phyloP scores from a whole-genome alignment of 768 basidiomycete genomes.

The Lentinula raphanica region DNA sequence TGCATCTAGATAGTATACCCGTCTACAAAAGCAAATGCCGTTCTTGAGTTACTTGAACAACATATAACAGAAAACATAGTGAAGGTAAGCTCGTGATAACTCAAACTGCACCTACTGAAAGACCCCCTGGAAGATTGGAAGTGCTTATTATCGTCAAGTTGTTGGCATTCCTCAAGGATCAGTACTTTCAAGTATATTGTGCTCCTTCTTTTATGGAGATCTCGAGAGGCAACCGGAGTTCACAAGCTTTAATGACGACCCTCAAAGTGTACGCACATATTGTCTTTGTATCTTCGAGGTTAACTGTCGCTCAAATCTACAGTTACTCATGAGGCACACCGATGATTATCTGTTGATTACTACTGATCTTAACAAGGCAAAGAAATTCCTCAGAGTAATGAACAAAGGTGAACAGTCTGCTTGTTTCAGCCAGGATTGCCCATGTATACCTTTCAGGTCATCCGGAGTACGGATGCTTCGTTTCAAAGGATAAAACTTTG shows the following conservation, averaged over 20 bases:
- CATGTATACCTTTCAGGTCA: constrained; percentile 49
- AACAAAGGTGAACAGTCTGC: constrained; percentile 41
- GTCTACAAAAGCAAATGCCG: constrained; percentile 46
- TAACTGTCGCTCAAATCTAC: background rate
- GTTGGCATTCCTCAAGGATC: constrained; percentile 97
- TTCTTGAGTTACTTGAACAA: constrained; percentile 73
- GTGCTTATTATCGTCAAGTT: constrained; percentile 79
- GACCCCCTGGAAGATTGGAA: constrained; percentile 64
- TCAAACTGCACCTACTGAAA: background rate
- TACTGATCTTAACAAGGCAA: constrained; percentile 54
- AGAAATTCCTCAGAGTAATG: constrained; percentile 72
- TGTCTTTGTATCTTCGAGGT: background rate
- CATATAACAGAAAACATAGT: constrained; percentile 93
- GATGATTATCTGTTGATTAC: constrained; percentile 94
- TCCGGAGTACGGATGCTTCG: constrained; percentile 90
- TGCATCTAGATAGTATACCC: constrained; percentile 46
- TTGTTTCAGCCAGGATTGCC: background rate
- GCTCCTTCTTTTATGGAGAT: constrained; percentile 92
- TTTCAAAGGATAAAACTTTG: constrained; percentile 84
- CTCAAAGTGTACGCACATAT: constrained; percentile 50
- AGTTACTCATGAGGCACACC: constrained; percentile 82
- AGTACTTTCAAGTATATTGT: constrained; percentile 88
- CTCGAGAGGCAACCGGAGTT: constrained; percentile 57
- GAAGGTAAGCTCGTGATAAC: constrained; percentile 44
- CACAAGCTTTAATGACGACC: constrained; percentile 45